A percentile compares a stretch with the other conserved stretches of the same genome.
These are phyloP conservation scores for Vigna radiata DNA, from an alignment of 306 rosid species.

Conservation along the genomic window DNA sequence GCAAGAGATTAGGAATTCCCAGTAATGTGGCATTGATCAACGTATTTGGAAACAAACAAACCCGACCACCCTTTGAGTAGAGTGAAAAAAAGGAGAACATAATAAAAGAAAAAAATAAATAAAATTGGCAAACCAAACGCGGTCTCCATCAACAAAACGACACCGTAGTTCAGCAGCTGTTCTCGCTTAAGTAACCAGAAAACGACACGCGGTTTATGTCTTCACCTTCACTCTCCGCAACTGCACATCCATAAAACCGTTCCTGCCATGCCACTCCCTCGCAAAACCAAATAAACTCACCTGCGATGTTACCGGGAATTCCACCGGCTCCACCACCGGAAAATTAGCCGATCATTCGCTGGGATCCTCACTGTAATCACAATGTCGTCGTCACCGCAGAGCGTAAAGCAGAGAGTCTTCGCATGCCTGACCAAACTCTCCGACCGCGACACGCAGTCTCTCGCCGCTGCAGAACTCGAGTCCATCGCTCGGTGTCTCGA, in stretches of 20 bases:
- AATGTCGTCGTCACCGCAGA: slow-evolving; percentile 69
- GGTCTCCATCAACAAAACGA: slow-evolving; percentile 32
- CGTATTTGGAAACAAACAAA: slow-evolving; percentile 20
- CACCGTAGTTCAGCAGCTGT: slow-evolving; percentile 34
- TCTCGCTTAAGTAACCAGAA: not conserved
- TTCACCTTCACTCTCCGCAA: slow-evolving; percentile 39
- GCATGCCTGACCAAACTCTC: slow-evolving; percentile 91
- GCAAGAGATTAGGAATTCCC: slow-evolving; percentile 4
- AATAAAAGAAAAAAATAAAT: not conserved
- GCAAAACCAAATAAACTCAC: slow-evolving; percentile 23
- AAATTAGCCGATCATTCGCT: slow-evolving; percentile 3
- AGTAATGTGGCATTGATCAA: not conserved
- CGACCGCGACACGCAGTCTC: slow-evolving; percentile 88
- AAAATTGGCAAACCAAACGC: slow-evolving; percentile 6
- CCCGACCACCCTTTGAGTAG: slow-evolving; percentile 40
- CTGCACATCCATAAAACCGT: slow-evolving; percentile 28
- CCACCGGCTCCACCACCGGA: slow-evolving; percentile 40
- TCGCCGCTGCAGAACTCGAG: slow-evolving; percentile 73
- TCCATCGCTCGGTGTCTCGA: slow-evolving; percentile 78
- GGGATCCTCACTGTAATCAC: not conserved
- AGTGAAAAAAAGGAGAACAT: slow-evolving; percentile 37
- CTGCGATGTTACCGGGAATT: slow-evolving; percentile 69
- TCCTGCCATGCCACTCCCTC: slow-evolving; percentile 15
- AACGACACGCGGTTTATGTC: slow-evolving; percentile 49
- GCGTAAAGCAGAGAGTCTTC: slow-evolving; percentile 76